These are phyloP conservation scores for Vaccinium myrtillus DNA, from an alignment of 148 eudicot genomes.

Conservation along the genomic window DNA sequence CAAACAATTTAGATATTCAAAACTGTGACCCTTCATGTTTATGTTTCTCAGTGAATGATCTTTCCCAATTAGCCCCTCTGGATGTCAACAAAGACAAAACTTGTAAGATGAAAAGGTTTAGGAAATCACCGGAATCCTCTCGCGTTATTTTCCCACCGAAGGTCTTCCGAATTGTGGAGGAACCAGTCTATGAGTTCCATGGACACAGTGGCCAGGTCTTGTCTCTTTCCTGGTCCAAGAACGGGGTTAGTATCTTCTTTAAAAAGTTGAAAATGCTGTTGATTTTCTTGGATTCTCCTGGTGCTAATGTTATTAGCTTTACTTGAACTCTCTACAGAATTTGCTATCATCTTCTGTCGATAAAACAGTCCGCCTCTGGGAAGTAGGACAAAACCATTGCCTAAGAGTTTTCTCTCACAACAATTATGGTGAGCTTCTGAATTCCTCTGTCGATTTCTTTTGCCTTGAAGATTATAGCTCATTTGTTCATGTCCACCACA, in stretches of 20 bases:
- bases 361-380: conserved; percentile 86
- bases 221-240: conserved; percentile 80
- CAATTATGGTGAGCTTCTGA: conserved; percentile 59
- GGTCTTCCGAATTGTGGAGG: conserved; percentile 62
- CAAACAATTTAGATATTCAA: conserved; percentile 29
- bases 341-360: conserved; percentile 80
- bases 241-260: conserved; percentile 52
- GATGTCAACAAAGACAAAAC: conserved; percentile 42
- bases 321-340: conserved; percentile 39
- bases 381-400: conserved; percentile 54
- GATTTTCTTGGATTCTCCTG: background rate
- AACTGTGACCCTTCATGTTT: conserved; percentile 49
- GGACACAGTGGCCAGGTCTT: conserved; percentile 78
- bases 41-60: conserved; percentile 57
- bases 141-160: conserved; percentile 76
- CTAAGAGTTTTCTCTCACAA: conserved; percentile 64
- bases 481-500: background rate
- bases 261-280: background rate
- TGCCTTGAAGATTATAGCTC: background rate
- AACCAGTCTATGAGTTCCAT: conserved; percentile 65
- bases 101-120: conserved; percentile 36
- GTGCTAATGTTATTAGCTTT: background rate
- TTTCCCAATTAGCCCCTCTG: conserved; percentile 50
- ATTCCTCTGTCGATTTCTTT: conserved; percentile 3
- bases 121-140: conserved; percentile 50